Base-by-base conservation (phyloP, 306 rosid genomes). In the Vicia faba region DNA sequence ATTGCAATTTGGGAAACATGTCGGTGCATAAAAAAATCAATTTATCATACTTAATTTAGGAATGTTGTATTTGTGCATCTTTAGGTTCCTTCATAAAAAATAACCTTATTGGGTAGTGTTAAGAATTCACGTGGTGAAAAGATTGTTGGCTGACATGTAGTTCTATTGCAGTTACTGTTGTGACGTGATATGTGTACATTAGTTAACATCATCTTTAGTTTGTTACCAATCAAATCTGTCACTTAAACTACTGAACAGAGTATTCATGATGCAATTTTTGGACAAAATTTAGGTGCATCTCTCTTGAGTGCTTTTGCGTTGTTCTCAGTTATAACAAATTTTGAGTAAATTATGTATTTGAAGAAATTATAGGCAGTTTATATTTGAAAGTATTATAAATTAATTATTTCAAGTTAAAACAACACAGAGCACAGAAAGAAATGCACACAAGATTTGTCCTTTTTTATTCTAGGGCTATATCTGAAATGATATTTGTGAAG, bases 51-150 rank as follows among this genome's bases (percentile, higher is more conserved):
- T 44, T 72, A 56, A 56, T 55, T 65, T 73, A 33, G 66, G 66
- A 64, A 73, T 58, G 59, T 46, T 53, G 56, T 73, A 46, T 16
- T 72, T 72, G 48, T 51, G 38, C 56, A 40, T 66, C 43, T 72
- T 26, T 26, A 63, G 28, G 35, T 72, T 72, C 54, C 12, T 64
- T 15, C 35, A 50, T 58, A 20, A 14, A 28, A 40, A 72, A 28
- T 59, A 59, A 15, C 64, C 64, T 35, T 33, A 8, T 59, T 6
- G 26, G 26, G 10, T 4, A 33, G 31, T 18, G 14, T 33, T 59
- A 15, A 59, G 8, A 59, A 59, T 1, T 28, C 63, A 57, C 29
- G 63, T 31, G 9, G 39, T 14, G 23, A 29, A 29, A 28, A 55
- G 39, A 55, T 55, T 55, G 61, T 28, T 13, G 38, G 11, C 61